These are phyloP conservation scores for Grosmannia penicillata DNA, from an alignment of 2,329 filamentous ascomycete species.

Conservation along the genomic window DNA sequence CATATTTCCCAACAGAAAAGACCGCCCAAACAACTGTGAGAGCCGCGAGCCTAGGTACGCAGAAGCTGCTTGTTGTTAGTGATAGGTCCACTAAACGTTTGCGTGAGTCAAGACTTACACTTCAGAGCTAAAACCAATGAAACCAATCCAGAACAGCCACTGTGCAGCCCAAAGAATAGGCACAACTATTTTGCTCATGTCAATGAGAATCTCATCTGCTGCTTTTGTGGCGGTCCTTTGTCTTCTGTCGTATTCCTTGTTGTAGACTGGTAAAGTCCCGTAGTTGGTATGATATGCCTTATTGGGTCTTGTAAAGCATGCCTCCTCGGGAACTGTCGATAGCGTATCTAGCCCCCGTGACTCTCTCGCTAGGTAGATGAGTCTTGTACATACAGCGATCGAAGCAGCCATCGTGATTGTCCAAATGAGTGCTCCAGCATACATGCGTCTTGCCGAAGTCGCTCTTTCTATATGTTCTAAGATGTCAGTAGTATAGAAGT, in stretches of 20 bases:
- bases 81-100: too few species aligned
- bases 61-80: too few species aligned
- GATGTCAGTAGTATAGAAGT: background rate
- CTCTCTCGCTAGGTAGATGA: too few species aligned
- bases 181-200: background rate
- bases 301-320: background rate
- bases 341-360: background rate
- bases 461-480: background rate
- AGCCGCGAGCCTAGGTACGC: too few species aligned
- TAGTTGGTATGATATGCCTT: background rate
- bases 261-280: background rate
- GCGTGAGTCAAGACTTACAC: background rate
- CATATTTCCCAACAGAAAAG: too few species aligned
- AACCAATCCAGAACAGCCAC: conserved; percentile 1
- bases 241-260: too few species aligned
- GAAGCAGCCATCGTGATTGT: background rate
- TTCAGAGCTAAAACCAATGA: background rate
- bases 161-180: background rate
- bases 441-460: background rate
- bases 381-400: too few species aligned
- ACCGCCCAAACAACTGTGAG: too few species aligned
- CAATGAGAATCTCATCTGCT: too few species aligned
- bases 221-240: too few species aligned
- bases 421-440: background rate
- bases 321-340: background rate